Evolutionary conservation across 108 stramenopile genomes (phyloP), one percentile per base, ranked within the genome.

Genomic region (Pseudonitzschia pungens): DNA sequence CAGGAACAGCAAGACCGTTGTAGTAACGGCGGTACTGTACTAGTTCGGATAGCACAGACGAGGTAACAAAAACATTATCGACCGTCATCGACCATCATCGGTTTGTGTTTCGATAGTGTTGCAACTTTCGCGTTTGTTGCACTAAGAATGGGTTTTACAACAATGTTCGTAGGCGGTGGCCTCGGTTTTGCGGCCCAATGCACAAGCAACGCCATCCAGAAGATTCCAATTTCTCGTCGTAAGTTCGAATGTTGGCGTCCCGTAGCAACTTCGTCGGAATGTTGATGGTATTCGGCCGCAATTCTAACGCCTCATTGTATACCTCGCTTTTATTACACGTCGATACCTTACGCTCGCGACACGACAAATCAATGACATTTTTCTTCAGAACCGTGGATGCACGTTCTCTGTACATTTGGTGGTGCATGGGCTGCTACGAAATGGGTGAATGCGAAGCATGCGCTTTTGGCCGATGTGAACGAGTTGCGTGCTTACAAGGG

Each of bases 401-500:
- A 92, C 71, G 88, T 89, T 27, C 71, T 76, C 51, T 86, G 82
- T 68, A 84, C 86, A 56, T 68, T 89, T 44, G 63, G 89, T 22
- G 93, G 93, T 32, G 87, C 83, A n/a, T 95, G 80, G 76, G 81
- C 80, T 54, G 93, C 90, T 7, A 87, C 89, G 44, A 87, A 87
- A 57, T 90, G 89, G 85, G 90, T 92, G 11, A 66, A 82, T 54
- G 71, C 82, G 60, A 93, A 96, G 70, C 79, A 76, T 43, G 59
- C 75, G 16, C 78, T 96, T 65, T 72, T 94, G 54, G 66, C 78
- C 33, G 93, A 94, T 74, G 90, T 96, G 53, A 96, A 96, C 74
- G 89, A 89, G 74, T 90, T 93, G 67, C 89, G 95, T 32, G 89
- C 92, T 11, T 85, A 86, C 77, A 86, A 83, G 68, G 93, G 93